Conservation (phyloP, 2,329 filamentous ascomycete genomes). For the Emydomyces testavorans region DNA sequence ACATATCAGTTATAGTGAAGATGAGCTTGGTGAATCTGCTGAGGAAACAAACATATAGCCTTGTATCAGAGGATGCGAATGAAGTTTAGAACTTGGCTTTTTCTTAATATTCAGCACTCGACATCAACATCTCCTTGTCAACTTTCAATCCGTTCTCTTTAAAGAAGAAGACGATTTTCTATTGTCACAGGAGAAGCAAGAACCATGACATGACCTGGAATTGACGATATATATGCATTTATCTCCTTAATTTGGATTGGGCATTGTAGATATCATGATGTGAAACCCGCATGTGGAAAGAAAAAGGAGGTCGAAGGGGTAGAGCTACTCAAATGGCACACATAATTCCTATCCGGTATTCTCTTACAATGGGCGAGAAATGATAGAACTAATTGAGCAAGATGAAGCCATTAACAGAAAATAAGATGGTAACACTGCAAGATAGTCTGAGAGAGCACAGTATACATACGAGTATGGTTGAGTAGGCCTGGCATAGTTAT, state of each 20-base stretch:
- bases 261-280: conserved; percentile 6
- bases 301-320: too few species aligned
- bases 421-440: too few species aligned
- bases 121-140: background rate
- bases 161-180: too few species aligned
- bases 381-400: background rate
- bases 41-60: too few species aligned
- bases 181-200: background rate
- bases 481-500: too few species aligned
- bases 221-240: conserved; percentile 1
- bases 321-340: too few species aligned
- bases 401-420: background rate
- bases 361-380: too few species aligned
- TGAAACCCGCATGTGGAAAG: too few species aligned
- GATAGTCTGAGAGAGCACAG: too few species aligned
- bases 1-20: conserved; percentile 32
- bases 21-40: background rate
- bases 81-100: background rate
- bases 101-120: background rate
- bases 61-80: background rate
- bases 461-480: too few species aligned
- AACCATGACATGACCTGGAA: background rate
- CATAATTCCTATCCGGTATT: too few species aligned
- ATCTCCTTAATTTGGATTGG: background rate
- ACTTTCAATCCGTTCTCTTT: background rate